Evolutionary conservation across 495 filamentous ascomycete genomes (phyloP), one percentile per base, ranked within the genome.

Genomic region (Oleoguttula mirabilis): DNA sequence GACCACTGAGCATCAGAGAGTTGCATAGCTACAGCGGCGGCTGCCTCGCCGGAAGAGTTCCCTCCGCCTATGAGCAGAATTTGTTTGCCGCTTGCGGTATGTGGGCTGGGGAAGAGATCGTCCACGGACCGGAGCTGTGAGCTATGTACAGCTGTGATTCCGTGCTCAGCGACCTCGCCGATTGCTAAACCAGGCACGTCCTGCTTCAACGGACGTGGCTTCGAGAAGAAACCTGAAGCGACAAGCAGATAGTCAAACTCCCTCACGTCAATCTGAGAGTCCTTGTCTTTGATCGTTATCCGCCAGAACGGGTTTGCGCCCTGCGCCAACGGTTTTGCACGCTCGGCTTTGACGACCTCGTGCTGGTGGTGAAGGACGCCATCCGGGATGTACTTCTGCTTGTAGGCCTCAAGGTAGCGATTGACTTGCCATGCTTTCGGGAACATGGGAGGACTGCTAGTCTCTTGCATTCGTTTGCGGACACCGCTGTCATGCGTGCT

Each of bases 41-140:
- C 82, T 30, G 78, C 74, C 63, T 93, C 86, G 7, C 76, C 71
- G 0, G 83, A 84, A 14, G 82, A 88, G 71, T 92, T 85, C 42
- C 82, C 81, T 2, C 85, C 85, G 3, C 86, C 86, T 7, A 88
- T 69, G 11, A 94, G 70, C 2, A 88, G 68, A 36, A 92, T 72
- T 51, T 79, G 82, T n/a, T 72, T 67, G 0, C 58, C 58, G 28
- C 45, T 17, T 25, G 43, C 8, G 8, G 43, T 24, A 32, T 31
- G 7, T 17, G 34, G 21, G 51, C 47, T 24, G 22, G 31, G 31
- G 5, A 55, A 21, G 1, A 66, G 43, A 27, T 57, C 52, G 0
- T 55, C 52, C 7, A 55, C 41, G 28, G 42, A 50, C 12, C 62
- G 56, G 12, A 71, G 51, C 0, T 55, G 51, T 1, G 81, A 82